Conservation (phyloP, 2,329 filamentous ascomycete species). For the Aspergillus candidus region DNA sequence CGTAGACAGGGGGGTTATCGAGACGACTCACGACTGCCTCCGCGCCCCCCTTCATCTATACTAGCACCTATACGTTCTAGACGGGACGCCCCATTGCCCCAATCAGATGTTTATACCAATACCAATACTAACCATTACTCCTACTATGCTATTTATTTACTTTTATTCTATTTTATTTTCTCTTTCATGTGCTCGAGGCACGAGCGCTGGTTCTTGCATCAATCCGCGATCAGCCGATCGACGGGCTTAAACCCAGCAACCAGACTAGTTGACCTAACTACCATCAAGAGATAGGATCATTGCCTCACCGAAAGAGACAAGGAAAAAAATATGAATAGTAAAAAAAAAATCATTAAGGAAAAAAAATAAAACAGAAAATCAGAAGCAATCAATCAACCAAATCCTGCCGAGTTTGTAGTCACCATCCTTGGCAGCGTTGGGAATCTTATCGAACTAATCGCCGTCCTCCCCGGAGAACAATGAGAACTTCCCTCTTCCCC, state of each 20-base stretch:
- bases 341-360: background rate
- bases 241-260: constrained; percentile 15
- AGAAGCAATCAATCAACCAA: background rate
- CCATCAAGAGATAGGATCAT: background rate
- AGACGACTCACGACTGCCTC: no score
- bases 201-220: constrained; percentile 20
- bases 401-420: no score
- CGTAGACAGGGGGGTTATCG: background rate
- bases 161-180: no score
- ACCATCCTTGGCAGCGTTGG: no score
- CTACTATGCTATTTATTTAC: no score
- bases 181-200: constrained; percentile 18
- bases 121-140: no score
- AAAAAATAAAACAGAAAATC: background rate
- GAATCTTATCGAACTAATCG: background rate
- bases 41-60: no score
- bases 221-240: constrained; percentile 25
- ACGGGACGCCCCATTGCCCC: constrained; percentile 9
- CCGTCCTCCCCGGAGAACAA: background rate
- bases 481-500: constrained; percentile 3
- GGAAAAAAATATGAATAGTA: constrained; percentile 3
- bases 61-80: constrained; percentile 12
- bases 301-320: constrained; percentile 25
- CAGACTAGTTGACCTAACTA: no score
- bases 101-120: no score